Base-by-base conservation (phyloP, 306 rosid species). In the Arachis hypogaea region DNA sequence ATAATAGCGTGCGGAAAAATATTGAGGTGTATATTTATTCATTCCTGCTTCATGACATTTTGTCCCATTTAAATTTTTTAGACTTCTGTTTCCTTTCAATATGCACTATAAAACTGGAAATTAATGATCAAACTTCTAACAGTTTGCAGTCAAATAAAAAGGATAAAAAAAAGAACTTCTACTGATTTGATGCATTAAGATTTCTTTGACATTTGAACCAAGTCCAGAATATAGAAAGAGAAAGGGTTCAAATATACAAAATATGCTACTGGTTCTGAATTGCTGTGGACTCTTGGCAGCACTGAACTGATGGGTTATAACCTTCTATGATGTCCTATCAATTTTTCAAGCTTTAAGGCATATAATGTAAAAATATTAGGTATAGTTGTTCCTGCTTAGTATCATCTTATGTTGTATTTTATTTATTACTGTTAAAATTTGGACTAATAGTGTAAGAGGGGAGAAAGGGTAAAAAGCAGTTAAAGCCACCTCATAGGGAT, bases 1-100 rank as follows among this genome's bases (percentile, higher is more conserved):
- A 89, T 11, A 87, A 85, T 61, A 85, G 81, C 68, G 75, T 85
- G 86, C 87, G 95, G 82, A 81, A 41, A 74, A 85, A 89, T 75
- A 57, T 91, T 57, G 93, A 91, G 93, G 97, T 91, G 77, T 11
- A 46, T 11, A 71, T 69, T 65, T 60, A 63, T 61, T 61, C 51
- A 29, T 82, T 64, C 40, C 72, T 46, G 38, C 42, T 56, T 8
- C 3, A 0, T 14, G 58, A 28, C 9, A 74, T 63, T 59, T 46
- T 56, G 41, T 66, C 33, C 11, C 63, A 33, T 54, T 52, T 40
- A 62, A 62, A 50, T 47, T 44, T 59, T 9, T 73, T 73, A 69
- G 36, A 52, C 54, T 65, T 29, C 44, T 64, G 46, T 40, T 41
- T 45, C 68, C 47, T 66, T 46, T 68, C 70, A 5, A 55, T 81